phyloP scores from a whole-genome alignment of 768 basidiomycete genomes.

The Tulasnella sp. region DNA sequence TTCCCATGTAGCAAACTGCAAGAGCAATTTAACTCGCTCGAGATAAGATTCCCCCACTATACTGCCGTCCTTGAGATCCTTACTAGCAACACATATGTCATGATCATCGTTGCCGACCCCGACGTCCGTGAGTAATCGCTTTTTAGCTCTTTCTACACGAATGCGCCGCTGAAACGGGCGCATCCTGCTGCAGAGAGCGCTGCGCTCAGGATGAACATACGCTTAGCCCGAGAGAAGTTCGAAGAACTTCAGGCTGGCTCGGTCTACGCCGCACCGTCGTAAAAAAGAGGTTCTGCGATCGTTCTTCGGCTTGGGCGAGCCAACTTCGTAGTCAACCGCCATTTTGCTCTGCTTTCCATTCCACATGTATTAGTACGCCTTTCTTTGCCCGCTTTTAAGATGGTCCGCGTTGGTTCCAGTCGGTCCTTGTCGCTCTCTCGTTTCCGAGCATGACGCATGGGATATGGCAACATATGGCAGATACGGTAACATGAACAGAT shows the following conservation, averaged over 20 bases:
- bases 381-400: neutral
- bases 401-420: neutral
- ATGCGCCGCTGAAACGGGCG: neutral
- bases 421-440: neutral
- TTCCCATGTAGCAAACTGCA: slow-evolving; percentile 38
- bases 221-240: slow-evolving; percentile 77
- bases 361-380: neutral
- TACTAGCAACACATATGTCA: slow-evolving; percentile 87
- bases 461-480: neutral
- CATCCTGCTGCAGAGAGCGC: slow-evolving; percentile 60
- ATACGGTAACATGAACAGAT: neutral
- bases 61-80: slow-evolving; percentile 87
- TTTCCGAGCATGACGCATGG: neutral
- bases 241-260: slow-evolving; percentile 52
- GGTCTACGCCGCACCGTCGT: neutral
- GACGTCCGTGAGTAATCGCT: slow-evolving; percentile 58
- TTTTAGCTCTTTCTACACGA: neutral
- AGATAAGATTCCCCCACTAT: slow-evolving; percentile 79
- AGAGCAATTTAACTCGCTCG: slow-evolving; percentile 77
- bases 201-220: slow-evolving; percentile 79
- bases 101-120: slow-evolving; percentile 83
- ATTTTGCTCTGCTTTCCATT: neutral
- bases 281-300: neutral
- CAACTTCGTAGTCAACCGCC: neutral
- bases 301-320: neutral